Evolutionary conservation across 2,329 filamentous ascomycete genomes (phyloP), one percentile per base, ranked within the genome.

Genomic region (Dryadomyces sulphureus): DNA sequence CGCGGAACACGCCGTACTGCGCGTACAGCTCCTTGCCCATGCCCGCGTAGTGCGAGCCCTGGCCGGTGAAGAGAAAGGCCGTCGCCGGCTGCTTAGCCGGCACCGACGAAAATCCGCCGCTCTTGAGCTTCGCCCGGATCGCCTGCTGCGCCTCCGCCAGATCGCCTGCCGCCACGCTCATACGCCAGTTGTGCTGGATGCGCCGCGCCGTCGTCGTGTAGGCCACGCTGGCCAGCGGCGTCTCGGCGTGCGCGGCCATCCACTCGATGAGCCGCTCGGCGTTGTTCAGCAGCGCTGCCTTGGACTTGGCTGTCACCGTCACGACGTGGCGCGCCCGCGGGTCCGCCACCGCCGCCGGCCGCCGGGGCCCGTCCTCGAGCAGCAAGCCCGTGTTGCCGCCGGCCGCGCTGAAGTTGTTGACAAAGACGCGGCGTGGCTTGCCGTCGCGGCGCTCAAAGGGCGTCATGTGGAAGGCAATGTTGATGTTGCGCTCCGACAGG

Each of bases 401-500:
- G 45, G 81, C 78, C 7, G 81, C 81, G 51, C 74, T 75, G 56
- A 83, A 84, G 62, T 82, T 83, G 64, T 85, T 85, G 50, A 82
- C 59, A 48, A 75, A 73, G 8, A 72, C 62, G 5, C 65, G 60
- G 24, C 69, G 63, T 2, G 65, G 67, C 54, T 65, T 66, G 19
- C 64, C 65, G 41, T 73, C 63, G 25, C 60, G 62, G 43, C 76
- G 65, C 49, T 55, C 55, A 60, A 75, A 74, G 0, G 68, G 65
- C 0, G 69, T 72, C 43, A 66, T 57, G 51, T 76, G 63, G 50
- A 72, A 67, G 2, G 75, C 69, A 53, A 82, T 79, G 52, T 72
- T 67, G 38, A 80, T 67, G 34, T 76, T 75, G 25, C 77, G 67
- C n/a, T 69, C 62, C 0, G 64, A 62, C 1, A 82, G 60, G 50